These are phyloP conservation scores for Trifolium subterraneum DNA, from an alignment of 306 rosid genomes.

Conservation along the genomic window DNA sequence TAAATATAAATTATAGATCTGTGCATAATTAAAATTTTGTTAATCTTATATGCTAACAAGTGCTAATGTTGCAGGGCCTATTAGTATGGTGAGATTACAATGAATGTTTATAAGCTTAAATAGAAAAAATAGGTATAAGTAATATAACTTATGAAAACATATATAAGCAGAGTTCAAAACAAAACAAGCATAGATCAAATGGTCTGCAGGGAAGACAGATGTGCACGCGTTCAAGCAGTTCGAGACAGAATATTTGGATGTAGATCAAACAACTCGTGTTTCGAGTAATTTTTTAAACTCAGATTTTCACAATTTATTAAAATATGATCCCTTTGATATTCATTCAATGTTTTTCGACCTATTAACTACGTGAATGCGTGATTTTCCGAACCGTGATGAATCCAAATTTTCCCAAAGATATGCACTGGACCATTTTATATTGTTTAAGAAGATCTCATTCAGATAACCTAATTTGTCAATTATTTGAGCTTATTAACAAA, in stretches of 20 bases:
- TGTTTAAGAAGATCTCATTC: slow-evolving; percentile 15
- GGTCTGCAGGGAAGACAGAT: background rate
- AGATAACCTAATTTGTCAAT: background rate
- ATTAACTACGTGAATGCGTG: background rate
- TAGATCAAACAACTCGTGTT: background rate
- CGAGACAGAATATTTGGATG: background rate
- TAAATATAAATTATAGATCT: background rate
- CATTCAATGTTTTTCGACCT: background rate
- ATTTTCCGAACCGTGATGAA: background rate
- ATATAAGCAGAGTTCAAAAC: background rate
- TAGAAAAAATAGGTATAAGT: background rate
- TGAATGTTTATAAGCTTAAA: background rate
- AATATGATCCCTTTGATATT: background rate
- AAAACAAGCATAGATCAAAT: background rate
- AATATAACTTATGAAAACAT: background rate
- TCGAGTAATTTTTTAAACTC: background rate
- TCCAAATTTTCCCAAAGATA: background rate
- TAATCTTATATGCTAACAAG: background rate
- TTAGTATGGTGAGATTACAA: background rate
- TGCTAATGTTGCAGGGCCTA: slow-evolving; percentile 3
- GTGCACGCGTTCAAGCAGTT: background rate
- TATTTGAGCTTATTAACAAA: slow-evolving; percentile 15
- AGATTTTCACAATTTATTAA: background rate
- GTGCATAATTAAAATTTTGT: slow-evolving; percentile 9
- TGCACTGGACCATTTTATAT: slow-evolving; percentile 2